Base-by-base conservation (phyloP, 2,329 filamentous ascomycete species). In the Coniochaeta ligniaria region DNA sequence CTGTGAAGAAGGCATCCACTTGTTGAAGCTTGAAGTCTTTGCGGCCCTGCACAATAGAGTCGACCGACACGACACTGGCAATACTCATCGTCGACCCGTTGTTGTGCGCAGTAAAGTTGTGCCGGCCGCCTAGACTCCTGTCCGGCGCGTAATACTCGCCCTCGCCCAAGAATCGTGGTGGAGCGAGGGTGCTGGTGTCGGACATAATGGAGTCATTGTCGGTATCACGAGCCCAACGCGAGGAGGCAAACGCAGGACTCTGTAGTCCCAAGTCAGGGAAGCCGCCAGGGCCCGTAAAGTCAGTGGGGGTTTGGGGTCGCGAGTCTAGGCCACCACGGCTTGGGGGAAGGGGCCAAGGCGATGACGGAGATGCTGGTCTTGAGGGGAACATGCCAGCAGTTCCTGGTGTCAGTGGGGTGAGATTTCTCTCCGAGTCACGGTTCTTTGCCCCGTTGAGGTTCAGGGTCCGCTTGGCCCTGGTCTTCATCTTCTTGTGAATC, bases 1-100 rank as follows among this genome's bases (percentile, higher is more conserved):
- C 85, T 2, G 81, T 87, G 71, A 88, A 88, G 72, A 84, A 85
- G 0, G 84, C 85, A 63, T 86, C 83, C 0, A 88, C 82, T 59
- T 86, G 84, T 67, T 88, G 85, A n/a, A 87, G 77, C 60, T 82
- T 81, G 67, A 81, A 85, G 66, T 86, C 80, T 60, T 80, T 82
- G 68, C 85, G 85, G 61, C 83, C 83, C 17, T 84, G 82, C 12
- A 57, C 54, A 28, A 57, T 57, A 3, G 54, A 57, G 31, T 57
- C 54, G 54, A 57, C 54, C 6, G 54, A 57, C 24, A 87, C 75
- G 3, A 75, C 73, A 3, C 78, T 81, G 36, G 73, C 69, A 60
- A 72, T 74, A 61, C 73, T 75, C 28, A 52, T 52, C 7, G 52
- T 59, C 17, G 56, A 52, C 17, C 54, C 54, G 35, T 57, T 57